Evolutionary conservation across 2,329 filamentous ascomycete genomes (phyloP), one percentile per base, ranked within the genome.

Genomic region (Curvularia spicifera): DNA sequence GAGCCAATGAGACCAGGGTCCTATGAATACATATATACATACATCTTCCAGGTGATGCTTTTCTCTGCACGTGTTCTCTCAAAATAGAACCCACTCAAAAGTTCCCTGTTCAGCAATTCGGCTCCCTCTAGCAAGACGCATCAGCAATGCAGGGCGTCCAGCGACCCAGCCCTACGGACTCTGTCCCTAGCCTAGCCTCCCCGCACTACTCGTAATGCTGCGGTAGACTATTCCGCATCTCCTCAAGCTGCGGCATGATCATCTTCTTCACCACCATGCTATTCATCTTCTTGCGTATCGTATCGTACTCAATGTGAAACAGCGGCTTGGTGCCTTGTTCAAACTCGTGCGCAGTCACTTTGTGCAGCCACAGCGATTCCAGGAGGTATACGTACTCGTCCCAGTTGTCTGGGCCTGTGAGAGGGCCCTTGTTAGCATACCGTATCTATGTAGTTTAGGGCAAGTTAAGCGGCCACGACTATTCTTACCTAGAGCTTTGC

Each of bases 331-430:
- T 52, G 4, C 37, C 15, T 0, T 28, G 40, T 4, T 49, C 47
- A 5, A 60, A 59, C 8, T 66, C 56, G 5, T 45, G 24, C 2
- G 47, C 57, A 0, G 46, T 53, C 2, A 63, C 56, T 13, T 65
- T 40, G 0, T 51, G 28, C 1, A 53, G 22, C 43, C 49, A 57
- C 4, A 51, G 45, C 35, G 52, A 56, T 54, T 67, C 63, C 43
- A 60, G 33, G 10, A 63, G 29, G 0, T 42, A 43, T 0, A 67
- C 4, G 18, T 67, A 67, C 35, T 66, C 60, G 6, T 48, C 59
- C 65, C 66, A 69, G 31, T 61, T 54, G 6, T 63, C 54, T 12
- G 50, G 18, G 6, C 54, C 54, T 57, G 9, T 3, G n/a, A 35
- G 9, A 15, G 12, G 33, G 8, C 6, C 26, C 1, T 31, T 35